Base-by-base conservation (phyloP, 495 filamentous ascomycete species). In the Neurospora hispaniola region DNA sequence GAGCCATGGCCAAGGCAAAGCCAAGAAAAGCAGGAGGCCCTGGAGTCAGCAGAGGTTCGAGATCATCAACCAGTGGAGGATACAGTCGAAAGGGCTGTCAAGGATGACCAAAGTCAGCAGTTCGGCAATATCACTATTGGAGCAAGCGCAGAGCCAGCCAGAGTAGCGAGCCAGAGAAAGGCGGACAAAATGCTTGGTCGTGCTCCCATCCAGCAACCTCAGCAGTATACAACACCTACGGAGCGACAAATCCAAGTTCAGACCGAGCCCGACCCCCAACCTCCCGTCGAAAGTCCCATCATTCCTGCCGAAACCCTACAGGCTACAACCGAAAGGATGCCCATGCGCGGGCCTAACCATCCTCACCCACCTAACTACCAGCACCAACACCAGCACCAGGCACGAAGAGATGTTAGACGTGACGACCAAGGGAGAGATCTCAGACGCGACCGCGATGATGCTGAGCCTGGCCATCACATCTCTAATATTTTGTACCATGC, bases 401-500 rank as follows among this genome's bases (percentile, higher is more conserved):
- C 75, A n/a, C 42, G 74, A n/a, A 73, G 76, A 38, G 76, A 77
- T 14, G 59, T 69, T 14, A 27, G 14, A 16, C 54, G 27, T 27
- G 54, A 66, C 27, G 14, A 66, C 27, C 54, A 66, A 3, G 23
- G 70, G 31, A 69, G 70, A 68, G 70, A 71, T 40, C 38, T 27
- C 9, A 66, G 74, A 42, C 72, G 70, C 48, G 71, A 76, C 38
- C 74, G 71, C 42, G 78, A 79, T 18, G 71, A 70, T 39, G 72
- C 73, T 48, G 77, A 75, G 9, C 75, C 75, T 16, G 73, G 70
- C 27, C 79, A 84, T 69, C 84, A 82, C 46, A 71, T 88, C 42
- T 81, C 84, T 35, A 77, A 86, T 66, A 42, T 84, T 18, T 40
- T 86, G 5, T 85, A 86, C 73, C 79, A 81, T 72, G 78, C 80